Evolutionary conservation across 2,329 filamentous ascomycete species (phyloP), one percentile per base, ranked within the genome.

Genomic region (Didymella sp.): DNA sequence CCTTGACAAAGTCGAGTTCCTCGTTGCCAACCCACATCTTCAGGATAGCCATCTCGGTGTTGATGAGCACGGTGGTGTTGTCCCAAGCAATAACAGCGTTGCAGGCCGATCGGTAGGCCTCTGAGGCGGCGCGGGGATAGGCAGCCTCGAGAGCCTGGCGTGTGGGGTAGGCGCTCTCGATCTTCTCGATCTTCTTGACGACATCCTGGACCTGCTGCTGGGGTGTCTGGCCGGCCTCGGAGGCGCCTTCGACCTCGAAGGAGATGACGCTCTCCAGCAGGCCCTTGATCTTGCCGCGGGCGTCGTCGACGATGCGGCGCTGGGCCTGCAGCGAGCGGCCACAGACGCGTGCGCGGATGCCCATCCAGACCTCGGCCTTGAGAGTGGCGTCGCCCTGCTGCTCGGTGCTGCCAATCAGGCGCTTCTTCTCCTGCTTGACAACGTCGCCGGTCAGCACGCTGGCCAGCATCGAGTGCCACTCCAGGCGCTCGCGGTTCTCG

Each of bases 391-490:
- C 85, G 28, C 86, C 85, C 70, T 90, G 89, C 62, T 92, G 87
- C 42, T 91, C 90, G 45, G 85, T 82, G 62, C 91, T 89, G 42
- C 92, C 93, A 64, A 96, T 95, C 70, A 99, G 78, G 41, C 95
- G 87, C 76, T 96, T 96, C 82, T 99, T 99, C 79, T 99, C 95
- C 76, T 99, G 95, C 69, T 92, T 91, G 56, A 99, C 94, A 8
- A 99, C 95, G 75, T 99, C 95, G 63, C 95, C 95, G 1, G 93
- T 97, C 64, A 99, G 80, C 4, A 99, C 95, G 13, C 94, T 96
- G 58, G 94, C 91, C 54, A 99, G 80, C 95, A 99, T 99, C 3
- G 92, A 92, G 77, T 99, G 93, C 95, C 95, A 99, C 77, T 99
- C 95, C 22, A 99, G 81, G 41, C 94, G 84, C 76, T 98, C 95